phyloP scores from a whole-genome alignment of 768 basidiomycete genomes.

The Suillus hirtellus region DNA sequence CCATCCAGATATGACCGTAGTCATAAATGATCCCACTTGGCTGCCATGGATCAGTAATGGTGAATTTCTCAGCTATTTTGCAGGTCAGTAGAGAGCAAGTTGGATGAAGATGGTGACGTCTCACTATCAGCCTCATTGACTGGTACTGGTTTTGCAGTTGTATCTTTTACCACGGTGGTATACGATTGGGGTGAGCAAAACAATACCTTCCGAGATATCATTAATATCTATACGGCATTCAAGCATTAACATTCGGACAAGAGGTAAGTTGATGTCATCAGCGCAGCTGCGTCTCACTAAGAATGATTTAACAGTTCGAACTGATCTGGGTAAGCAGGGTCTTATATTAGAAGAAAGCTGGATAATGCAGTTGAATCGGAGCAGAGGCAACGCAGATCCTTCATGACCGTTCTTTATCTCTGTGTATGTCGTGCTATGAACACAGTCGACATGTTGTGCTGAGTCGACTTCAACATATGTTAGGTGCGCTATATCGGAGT shows the following conservation, averaged over 20 bases:
- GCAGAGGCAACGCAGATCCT: neutral
- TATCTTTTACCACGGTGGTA: too few relatives aligned
- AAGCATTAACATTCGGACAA: too few relatives aligned
- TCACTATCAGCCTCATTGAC: neutral
- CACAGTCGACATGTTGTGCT: neutral
- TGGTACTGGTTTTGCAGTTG: too few relatives aligned
- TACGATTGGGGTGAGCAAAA: too few relatives aligned
- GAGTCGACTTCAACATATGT: neutral
- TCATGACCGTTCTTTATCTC: neutral
- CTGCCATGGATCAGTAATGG: accelerated
- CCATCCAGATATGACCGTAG: neutral
- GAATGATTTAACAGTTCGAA: too few relatives aligned
- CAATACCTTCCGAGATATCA: too few relatives aligned
- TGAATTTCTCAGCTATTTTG: accelerated
- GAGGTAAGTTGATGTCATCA: too few relatives aligned
- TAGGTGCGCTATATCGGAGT: neutral
- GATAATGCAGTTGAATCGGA: neutral
- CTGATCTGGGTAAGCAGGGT: too few relatives aligned
- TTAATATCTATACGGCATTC: too few relatives aligned
- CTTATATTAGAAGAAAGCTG: too few relatives aligned
- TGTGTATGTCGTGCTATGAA: neutral
- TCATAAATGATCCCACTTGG: neutral
- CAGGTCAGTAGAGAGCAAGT: neutral
- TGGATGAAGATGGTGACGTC: neutral
- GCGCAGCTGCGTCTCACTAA: too few relatives aligned